Evolutionary conservation across 164 flowering plant species (phyloP).

Genomic region (Piper betle): DNA sequence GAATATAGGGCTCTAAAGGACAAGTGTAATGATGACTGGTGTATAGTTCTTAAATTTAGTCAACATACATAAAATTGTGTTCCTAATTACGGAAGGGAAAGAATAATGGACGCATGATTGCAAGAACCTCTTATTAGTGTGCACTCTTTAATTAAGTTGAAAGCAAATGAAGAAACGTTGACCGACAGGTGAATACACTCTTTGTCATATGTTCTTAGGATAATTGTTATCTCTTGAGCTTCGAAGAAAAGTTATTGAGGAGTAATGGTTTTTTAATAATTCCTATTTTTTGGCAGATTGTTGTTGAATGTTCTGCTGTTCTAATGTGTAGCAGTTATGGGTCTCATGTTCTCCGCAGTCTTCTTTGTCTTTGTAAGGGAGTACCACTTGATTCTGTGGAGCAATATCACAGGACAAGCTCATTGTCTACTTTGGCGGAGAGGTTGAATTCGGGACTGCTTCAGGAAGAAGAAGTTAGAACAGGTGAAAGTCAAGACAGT

Average conservation of each 20-base stretch:
- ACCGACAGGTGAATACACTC: too few species aligned
- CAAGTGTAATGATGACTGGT: too few species aligned
- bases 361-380: slow-evolving; percentile 85
- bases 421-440: slow-evolving; percentile 44
- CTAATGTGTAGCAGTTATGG: slow-evolving; percentile 75
- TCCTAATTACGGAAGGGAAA: too few species aligned
- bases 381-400: slow-evolving; percentile 41
- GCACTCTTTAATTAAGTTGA: too few species aligned
- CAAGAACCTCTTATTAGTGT: too few species aligned
- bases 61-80: too few species aligned
- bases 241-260: not conserved
- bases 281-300: slow-evolving; percentile 33
- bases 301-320: slow-evolving; percentile 38
- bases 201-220: too few species aligned
- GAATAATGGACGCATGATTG: too few species aligned
- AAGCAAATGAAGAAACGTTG: too few species aligned
- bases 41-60: too few species aligned
- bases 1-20: too few species aligned
- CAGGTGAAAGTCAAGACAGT: slow-evolving; percentile 21
- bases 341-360: slow-evolving; percentile 89
- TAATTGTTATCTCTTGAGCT: not conserved
- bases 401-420: slow-evolving; percentile 42
- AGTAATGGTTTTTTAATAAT: not conserved
- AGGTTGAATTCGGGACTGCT: slow-evolving; percentile 40
- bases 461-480: slow-evolving; percentile 14